Conservation (phyloP, 2,329 filamentous ascomycete genomes). For the Cylindrodendrum hubeiense region DNA sequence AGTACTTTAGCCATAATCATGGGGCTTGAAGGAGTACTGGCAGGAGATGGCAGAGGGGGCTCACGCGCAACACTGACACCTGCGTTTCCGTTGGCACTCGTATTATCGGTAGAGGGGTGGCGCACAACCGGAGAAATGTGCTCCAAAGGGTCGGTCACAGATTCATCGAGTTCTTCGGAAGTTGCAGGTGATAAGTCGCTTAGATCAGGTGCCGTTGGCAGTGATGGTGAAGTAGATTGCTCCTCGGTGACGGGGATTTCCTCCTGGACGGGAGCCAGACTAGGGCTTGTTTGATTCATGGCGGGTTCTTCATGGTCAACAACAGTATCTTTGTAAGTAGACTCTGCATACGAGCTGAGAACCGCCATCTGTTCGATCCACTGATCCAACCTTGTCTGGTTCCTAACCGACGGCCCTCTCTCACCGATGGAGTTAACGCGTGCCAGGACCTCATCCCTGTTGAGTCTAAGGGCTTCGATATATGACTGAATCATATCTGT, state of each 20-base stretch:
- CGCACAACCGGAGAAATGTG: slow-evolving; percentile 37
- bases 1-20: slow-evolving; percentile 90
- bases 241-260: background rate
- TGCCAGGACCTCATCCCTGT: slow-evolving; percentile 5
- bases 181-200: too few species aligned
- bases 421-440: slow-evolving; percentile 5
- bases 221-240: background rate
- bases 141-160: too few species aligned
- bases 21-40: slow-evolving; percentile 69
- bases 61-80: slow-evolving; percentile 64
- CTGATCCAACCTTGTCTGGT: background rate
- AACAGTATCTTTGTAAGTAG: slow-evolving; percentile 1
- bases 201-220: background rate
- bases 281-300: background rate
- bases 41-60: slow-evolving; percentile 76
- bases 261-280: background rate
- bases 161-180: too few species aligned
- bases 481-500: background rate
- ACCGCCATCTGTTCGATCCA: slow-evolving; percentile 13
- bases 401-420: background rate
- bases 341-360: slow-evolving; percentile 9
- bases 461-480: slow-evolving; percentile 1
- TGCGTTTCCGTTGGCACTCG: slow-evolving; percentile 66
- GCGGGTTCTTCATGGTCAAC: background rate
- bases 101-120: slow-evolving; percentile 60